These are phyloP conservation scores for Pulicaria dysenterica DNA, from an alignment of 129 eudicot genomes.

Conservation along the genomic window DNA sequence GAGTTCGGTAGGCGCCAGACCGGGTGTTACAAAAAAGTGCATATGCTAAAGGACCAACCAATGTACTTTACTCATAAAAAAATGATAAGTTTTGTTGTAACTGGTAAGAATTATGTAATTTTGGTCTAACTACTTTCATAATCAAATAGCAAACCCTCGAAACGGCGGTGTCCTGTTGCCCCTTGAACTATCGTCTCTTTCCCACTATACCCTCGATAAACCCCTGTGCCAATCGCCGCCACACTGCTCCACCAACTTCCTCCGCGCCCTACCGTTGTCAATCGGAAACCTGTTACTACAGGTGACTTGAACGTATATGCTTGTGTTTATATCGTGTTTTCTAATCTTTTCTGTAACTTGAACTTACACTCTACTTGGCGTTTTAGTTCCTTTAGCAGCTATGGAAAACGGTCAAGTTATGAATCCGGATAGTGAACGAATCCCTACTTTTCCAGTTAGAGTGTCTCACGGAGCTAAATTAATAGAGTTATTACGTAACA, in stretches of 20 bases:
- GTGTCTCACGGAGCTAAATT: slow-evolving; percentile 57
- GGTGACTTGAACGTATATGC: slow-evolving; percentile 4
- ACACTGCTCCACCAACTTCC: slow-evolving; percentile 11
- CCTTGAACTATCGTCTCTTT: no score
- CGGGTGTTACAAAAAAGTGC: no score
- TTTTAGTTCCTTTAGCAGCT: slow-evolving; percentile 28
- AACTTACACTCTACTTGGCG: slow-evolving; percentile 10
- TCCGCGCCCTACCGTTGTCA: background rate
- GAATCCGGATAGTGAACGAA: slow-evolving; percentile 23
- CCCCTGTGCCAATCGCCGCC: slow-evolving; percentile 29
- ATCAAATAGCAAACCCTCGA: slow-evolving; percentile 1
- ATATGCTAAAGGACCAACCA: no score
- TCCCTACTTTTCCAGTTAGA: slow-evolving; percentile 25
- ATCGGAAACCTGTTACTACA: slow-evolving; percentile 3
- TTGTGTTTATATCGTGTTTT: slow-evolving; percentile 7
- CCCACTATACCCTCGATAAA: slow-evolving; percentile 35
- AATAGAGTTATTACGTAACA: slow-evolving; percentile 62
- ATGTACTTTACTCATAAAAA: no score
- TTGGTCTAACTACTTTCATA: no score
- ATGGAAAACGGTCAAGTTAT: slow-evolving; percentile 35
- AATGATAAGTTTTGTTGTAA: no score
- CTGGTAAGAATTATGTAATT: no score
- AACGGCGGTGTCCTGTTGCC: background rate
- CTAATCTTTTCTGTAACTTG: background rate
- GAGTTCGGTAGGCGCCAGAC: no score